Evolutionary conservation across 495 filamentous ascomycete genomes (phyloP).

Genomic region (Penicillium argentinense): DNA sequence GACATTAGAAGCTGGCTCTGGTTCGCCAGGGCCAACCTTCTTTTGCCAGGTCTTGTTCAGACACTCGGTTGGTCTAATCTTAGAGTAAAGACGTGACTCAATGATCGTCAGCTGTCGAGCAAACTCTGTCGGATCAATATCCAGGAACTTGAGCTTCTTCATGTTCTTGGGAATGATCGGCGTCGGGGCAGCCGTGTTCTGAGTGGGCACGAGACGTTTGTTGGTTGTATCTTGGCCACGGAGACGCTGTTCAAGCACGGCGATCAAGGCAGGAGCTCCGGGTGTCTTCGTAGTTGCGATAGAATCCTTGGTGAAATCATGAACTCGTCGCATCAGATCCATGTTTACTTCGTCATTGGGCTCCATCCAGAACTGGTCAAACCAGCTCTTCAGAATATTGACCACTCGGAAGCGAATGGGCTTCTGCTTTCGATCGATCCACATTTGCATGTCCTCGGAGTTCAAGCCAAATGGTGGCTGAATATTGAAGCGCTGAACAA

Average conservation of each 20-base stretch:
- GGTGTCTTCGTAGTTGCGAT: constrained; percentile 91
- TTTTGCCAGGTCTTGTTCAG: constrained; percentile 98
- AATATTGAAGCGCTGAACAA: constrained; percentile 86
- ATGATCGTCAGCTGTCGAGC: constrained; percentile 96
- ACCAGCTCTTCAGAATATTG: constrained; percentile 97
- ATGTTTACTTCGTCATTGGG: constrained; percentile 77
- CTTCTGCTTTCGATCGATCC: constrained; percentile 93
- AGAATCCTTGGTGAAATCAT: constrained; percentile 86
- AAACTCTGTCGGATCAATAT: constrained; percentile 95
- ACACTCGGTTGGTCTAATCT: constrained; percentile 93
- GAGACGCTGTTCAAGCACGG: constrained; percentile 81
- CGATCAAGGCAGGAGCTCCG: constrained; percentile 75
- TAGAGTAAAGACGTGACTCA: constrained; percentile 90
- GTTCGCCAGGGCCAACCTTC: constrained; percentile 77
- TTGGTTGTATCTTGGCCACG: constrained; percentile 83
- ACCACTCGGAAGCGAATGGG: constrained; percentile 93
- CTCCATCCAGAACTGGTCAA: constrained; percentile 99
- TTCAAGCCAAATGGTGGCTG: constrained; percentile 87
- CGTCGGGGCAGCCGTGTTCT: constrained; percentile 72
- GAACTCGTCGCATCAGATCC: constrained; percentile 81
- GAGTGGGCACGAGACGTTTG: constrained; percentile 82
- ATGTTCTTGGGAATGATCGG: constrained; percentile 98
- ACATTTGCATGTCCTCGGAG: constrained; percentile 74
- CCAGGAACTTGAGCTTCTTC: constrained; percentile 98
- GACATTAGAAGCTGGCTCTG: constrained; percentile 90